phyloP scores from a whole-genome alignment of 1,139 yeast genomes.

The Pneumocystis wakefieldiae region DNA sequence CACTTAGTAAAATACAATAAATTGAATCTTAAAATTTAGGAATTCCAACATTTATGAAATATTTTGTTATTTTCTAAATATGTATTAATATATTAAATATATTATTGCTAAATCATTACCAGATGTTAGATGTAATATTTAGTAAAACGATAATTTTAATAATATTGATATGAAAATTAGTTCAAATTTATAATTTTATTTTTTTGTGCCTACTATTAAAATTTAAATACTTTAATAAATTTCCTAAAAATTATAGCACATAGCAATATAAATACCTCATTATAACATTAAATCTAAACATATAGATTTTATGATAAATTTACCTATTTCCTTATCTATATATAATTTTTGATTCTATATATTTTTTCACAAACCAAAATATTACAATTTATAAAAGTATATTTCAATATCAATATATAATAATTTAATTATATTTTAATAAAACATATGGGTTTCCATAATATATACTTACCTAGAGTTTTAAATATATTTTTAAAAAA shows the following conservation, averaged over 20 bases:
- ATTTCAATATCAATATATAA: background rate
- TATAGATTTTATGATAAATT: background rate
- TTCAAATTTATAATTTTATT: background rate
- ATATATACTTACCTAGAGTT: background rate
- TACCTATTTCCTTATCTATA: background rate
- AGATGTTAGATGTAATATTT: background rate
- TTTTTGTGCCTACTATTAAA: background rate
- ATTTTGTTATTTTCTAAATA: no score
- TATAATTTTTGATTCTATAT: background rate
- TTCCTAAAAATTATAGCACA: background rate
- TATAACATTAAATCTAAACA: background rate
- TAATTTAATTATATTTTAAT: background rate
- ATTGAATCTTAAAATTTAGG: background rate
- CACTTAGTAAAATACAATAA: background rate
- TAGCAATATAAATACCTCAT: background rate
- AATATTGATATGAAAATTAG: background rate
- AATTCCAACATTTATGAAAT: background rate
- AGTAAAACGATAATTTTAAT: background rate
- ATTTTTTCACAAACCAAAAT: background rate
- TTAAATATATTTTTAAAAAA: background rate
- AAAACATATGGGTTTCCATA: background rate
- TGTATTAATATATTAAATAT: no score
- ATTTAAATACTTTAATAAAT: background rate
- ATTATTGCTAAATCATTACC: no score
- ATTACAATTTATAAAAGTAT: background rate